Percentiles rank a stretch among this genome's conserved stretches.
phyloP scores from a whole-genome alignment of 1,284 basidiomycete species.

The Gymnopus androsaceus region DNA sequence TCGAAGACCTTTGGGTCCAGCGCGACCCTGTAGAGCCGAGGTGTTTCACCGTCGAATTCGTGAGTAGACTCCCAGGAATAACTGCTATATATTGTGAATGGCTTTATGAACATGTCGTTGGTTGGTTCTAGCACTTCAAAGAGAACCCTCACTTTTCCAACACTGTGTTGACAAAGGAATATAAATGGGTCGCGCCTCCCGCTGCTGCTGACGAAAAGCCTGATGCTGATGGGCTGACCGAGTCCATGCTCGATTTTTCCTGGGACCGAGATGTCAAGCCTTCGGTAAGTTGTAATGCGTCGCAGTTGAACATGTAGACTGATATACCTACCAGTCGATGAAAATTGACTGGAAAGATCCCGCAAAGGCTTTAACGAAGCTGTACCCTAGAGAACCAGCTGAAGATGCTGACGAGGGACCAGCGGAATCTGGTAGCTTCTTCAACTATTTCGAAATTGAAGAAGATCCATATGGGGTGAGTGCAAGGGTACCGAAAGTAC shows the following conservation, averaged over 20 bases:
- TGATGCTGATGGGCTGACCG: constrained; percentile 72
- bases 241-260: constrained; percentile 73
- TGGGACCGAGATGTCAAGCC: constrained; percentile 73
- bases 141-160: constrained; percentile 81
- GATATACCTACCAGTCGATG: constrained; percentile 41
- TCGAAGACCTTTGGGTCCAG: constrained; percentile 79
- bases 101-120: not conserved
- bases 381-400: constrained; percentile 67
- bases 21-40: constrained; percentile 67
- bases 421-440: constrained; percentile 80
- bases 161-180: constrained; percentile 75
- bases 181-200: constrained; percentile 64
- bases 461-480: constrained; percentile 69
- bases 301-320: not conserved
- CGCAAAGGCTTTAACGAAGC: constrained; percentile 72
- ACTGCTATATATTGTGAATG: not conserved
- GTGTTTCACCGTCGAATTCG: constrained; percentile 79
- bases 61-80: constrained; percentile 41
- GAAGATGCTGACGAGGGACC: constrained; percentile 56
- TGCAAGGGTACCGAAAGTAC: too few relatives aligned
- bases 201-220: constrained; percentile 55
- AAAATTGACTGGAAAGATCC: constrained; percentile 84
- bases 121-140: constrained; percentile 64
- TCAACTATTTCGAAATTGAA: constrained; percentile 80
- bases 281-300: constrained; percentile 50